phyloP scores from a whole-genome alignment of 306 rosid species.

The Parietaria judaica region DNA sequence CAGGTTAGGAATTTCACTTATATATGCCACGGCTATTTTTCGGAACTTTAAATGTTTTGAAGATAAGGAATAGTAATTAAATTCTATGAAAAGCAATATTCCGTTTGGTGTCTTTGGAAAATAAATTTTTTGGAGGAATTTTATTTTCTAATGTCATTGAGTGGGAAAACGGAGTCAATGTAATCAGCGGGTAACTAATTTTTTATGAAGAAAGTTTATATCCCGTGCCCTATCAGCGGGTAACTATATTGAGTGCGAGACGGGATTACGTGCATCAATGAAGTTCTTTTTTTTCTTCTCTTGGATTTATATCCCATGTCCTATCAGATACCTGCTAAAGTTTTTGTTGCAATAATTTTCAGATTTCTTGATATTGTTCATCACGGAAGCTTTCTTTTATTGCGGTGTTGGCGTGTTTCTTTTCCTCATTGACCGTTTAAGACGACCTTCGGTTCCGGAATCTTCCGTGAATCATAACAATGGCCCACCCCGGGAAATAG shows the following conservation, averaged over 20 bases:
- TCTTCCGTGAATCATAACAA: constrained; percentile 21
- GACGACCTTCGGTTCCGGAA: constrained; percentile 45
- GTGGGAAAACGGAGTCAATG: no score
- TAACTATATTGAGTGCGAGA: no score
- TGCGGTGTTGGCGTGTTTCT: constrained; percentile 80
- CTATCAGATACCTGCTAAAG: not conserved
- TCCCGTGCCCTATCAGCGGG: no score
- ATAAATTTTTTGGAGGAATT: no score
- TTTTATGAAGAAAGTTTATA: no score
- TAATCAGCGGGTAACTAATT: no score
- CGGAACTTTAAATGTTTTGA: no score
- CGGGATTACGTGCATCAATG: no score
- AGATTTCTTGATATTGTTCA: constrained; percentile 98
- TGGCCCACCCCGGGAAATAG: constrained; percentile 43
- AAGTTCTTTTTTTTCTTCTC: not conserved
- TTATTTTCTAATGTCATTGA: no score
- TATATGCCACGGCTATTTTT: not conserved
- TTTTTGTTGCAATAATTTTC: constrained; percentile 25
- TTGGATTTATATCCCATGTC: not conserved
- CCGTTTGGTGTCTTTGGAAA: no score
- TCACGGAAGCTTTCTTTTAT: constrained; percentile 95
- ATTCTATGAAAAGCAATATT: no score
- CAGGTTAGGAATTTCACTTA: constrained; percentile 45
- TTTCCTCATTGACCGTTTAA: constrained; percentile 50
- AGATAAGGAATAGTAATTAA: no score